A percentile compares a stretch with the other conserved stretches of the same genome.
Conservation (phyloP, 805 yeast genomes). For the Cyberlindnera mrakii region DNA sequence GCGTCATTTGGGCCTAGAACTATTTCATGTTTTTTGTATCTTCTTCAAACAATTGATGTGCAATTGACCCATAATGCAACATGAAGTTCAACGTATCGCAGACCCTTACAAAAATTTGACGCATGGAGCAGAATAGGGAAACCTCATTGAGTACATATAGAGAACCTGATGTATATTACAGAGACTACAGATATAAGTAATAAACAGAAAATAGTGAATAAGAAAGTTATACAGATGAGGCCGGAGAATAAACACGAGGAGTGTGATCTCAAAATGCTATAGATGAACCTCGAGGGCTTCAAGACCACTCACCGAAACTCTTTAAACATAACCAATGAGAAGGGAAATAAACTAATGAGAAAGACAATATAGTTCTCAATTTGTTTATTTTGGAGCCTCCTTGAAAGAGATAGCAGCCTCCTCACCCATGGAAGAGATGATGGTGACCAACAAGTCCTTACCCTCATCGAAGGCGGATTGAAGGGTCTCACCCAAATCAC, state of each 20-base stretch:
- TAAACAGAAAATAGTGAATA: neutral
- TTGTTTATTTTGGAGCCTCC: slow-evolving; percentile 80
- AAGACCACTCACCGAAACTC: neutral
- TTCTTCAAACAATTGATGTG: no score
- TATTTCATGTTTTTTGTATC: no score
- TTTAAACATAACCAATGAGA: neutral
- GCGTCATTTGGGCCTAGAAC: no score
- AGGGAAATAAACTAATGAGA: neutral
- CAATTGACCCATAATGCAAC: no score
- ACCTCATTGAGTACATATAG: no score
- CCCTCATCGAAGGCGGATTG: slow-evolving; percentile 95
- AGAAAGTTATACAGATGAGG: neutral
- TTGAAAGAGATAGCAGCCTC: slow-evolving; percentile 98
- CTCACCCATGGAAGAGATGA: slow-evolving; percentile 98
- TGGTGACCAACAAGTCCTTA: slow-evolving; percentile 94
- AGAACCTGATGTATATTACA: neutral
- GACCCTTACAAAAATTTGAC: no score
- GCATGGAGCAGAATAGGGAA: no score
- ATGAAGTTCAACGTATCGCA: no score
- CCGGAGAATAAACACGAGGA: neutral
- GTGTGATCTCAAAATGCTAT: neutral
- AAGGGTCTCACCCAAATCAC: slow-evolving; percentile 91
- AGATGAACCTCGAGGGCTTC: neutral
- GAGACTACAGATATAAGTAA: neutral
- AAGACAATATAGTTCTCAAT: neutral